Base-by-base conservation (phyloP, 2,329 filamentous ascomycete species). In the Aspergillus quadrilineatus region DNA sequence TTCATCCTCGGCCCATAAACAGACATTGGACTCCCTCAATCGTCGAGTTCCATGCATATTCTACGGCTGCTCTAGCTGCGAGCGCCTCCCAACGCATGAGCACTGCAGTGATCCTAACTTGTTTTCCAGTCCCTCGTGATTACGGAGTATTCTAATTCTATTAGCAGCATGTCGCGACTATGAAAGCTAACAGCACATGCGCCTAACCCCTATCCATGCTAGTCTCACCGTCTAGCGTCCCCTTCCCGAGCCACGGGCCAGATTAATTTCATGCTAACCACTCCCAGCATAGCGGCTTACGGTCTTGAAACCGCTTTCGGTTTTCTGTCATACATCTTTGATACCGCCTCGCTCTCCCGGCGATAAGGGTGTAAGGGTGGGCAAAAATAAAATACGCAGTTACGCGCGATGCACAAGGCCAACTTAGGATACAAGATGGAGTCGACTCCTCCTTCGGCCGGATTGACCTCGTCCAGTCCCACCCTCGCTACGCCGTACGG, bases 41-140 rank as follows among this genome's bases (percentile, higher is more conserved):
- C 10, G 29, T 17, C 61, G 67, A 67, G 63, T 73, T 72, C 71
- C 65, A 72, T 73, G 70, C 71, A 72, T 70, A 50, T 73, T 73
- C 70, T 72, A 65, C 69, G 69, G 61, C 63, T 59, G 65, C 65
- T 72, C 68, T 65, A 64, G 55, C 50, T 50, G 43, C 49, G n/a
- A 37, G 52, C 43, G 53, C 56, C 46, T 59, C 50, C 48, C 55
- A 59, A 9, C 42, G 28, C 12, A 22, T 15, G 22, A 22, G 22
- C 22, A 22, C 22, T 22, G 22, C 60, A 59, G 59, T 61, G 50
- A 51, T 26, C n/a, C 29, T 32, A 29, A 22, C 22, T 22, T 22
- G 22, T 22, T 22, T 22, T 22, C 22, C 22, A 22, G 22, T 22
- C 22, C 42, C 41, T 56, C 47, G 43, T 54, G 60, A 61, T 61